phyloP scores from a whole-genome alignment of 106 monocot genomes.

The Allium fistulosum region DNA sequence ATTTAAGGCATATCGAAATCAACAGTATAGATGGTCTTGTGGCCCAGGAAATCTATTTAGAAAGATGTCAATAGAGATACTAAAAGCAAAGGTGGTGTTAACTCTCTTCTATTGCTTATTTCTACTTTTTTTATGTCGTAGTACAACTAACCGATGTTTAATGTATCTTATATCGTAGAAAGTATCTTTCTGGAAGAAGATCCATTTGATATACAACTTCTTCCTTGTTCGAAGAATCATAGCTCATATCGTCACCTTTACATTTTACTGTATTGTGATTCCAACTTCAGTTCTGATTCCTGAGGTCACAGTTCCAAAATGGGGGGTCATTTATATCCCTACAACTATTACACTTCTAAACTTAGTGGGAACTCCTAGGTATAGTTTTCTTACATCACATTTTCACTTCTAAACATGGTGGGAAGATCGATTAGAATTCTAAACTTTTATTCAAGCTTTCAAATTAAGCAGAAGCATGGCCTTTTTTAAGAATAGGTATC shows the following conservation, averaged over 20 bases:
- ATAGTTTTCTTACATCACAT: no score
- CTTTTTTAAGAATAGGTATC: no score
- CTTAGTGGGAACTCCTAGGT: conserved; percentile 29
- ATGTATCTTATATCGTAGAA: not conserved
- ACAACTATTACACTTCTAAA: conserved; percentile 24
- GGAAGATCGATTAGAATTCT: no score
- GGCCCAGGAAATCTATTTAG: conserved; percentile 45
- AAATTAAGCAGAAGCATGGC: no score
- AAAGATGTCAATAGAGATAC: conserved; percentile 31
- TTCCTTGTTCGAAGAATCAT: not conserved
- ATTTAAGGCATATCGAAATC: conserved; percentile 45
- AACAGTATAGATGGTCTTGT: conserved; percentile 50
- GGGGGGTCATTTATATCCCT: conserved; percentile 29
- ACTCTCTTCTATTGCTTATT: no score
- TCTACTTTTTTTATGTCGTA: no score
- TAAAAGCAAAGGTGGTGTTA: conserved; percentile 16
- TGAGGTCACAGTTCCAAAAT: conserved; percentile 24
- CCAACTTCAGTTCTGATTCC: conserved; percentile 23
- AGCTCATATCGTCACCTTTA: conserved; percentile 21
- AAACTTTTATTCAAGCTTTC: no score
- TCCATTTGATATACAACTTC: conserved; percentile 4
- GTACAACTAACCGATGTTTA: no score
- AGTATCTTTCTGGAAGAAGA: not conserved
- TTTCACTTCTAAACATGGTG: no score
- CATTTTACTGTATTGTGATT: conserved; percentile 22